Percentiles rank a stretch among this genome's conserved stretches.
These are phyloP conservation scores for Plasmodium gaboni DNA, from an alignment of 169 alveolate genomes.

Conservation along the genomic window DNA sequence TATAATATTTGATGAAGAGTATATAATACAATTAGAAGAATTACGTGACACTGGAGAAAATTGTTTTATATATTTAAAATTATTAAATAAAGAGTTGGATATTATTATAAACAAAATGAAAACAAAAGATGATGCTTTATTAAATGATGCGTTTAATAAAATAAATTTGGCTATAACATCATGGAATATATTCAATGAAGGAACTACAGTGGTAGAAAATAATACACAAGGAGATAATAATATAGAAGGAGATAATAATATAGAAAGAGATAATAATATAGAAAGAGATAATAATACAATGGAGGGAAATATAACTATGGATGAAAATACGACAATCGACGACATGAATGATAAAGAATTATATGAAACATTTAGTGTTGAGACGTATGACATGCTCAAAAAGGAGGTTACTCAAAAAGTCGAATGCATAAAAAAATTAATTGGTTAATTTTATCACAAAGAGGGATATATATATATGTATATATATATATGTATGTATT, in stretches of 20 bases:
- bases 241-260: neutral
- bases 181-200: constrained; percentile 44
- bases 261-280: neutral
- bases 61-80: constrained; percentile 8
- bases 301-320: no score
- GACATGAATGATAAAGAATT: neutral
- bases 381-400: constrained; percentile 15
- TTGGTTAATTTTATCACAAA: neutral
- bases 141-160: constrained; percentile 40
- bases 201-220: constrained; percentile 4
- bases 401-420: constrained; percentile 39
- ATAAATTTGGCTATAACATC: constrained; percentile 53
- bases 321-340: no score
- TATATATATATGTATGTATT: neutral
- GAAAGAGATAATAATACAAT: neutral
- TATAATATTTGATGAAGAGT: constrained; percentile 4
- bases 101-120: constrained; percentile 32
- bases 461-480: neutral
- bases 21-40: constrained; percentile 10
- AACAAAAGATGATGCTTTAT: constrained; percentile 29
- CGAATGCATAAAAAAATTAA: constrained; percentile 30
- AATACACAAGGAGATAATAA: neutral
- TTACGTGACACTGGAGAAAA: neutral
- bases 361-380: neutral
- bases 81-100: constrained; percentile 13